Evolutionary conservation across 495 filamentous ascomycete species (phyloP).

Genomic region (Aspergillus nanangensis): DNA sequence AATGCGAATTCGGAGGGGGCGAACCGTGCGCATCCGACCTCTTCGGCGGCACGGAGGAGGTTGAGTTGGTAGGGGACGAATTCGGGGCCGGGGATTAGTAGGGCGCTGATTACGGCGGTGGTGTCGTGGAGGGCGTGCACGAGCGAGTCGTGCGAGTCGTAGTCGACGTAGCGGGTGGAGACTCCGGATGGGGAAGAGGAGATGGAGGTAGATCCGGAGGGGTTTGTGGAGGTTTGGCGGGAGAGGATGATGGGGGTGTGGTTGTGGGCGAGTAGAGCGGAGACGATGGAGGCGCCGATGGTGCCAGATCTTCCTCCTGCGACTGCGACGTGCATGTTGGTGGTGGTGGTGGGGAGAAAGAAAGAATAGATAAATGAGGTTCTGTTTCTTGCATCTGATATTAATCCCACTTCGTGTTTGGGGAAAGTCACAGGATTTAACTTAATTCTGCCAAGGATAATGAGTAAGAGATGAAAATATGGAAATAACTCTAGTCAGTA

Average conservation of each 20-base stretch:
- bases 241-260: conserved; percentile 12
- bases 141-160: conserved; percentile 16
- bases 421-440: no score
- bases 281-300: conserved; percentile 16
- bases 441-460: no score
- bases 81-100: conserved; percentile 19
- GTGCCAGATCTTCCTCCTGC: conserved; percentile 20
- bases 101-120: conserved; percentile 19
- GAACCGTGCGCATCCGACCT: conserved; percentile 24
- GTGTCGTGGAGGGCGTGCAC: conserved; percentile 14
- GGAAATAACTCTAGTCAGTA: no score
- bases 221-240: conserved; percentile 1
- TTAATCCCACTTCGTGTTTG: no score
- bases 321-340: conserved; percentile 5
- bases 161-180: conserved; percentile 21
- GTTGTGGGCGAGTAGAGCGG: conserved; percentile 4
- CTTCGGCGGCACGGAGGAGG: conserved; percentile 24
- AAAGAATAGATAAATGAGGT: no score
- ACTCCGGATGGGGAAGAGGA: neutral
- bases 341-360: neutral
- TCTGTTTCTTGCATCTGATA: no score
- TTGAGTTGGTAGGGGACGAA: conserved; percentile 17
- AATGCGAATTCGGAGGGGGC: conserved; percentile 27
- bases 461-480: no score
- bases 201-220: neutral